A percentile compares a stretch with the other conserved stretches of the same genome.
Conservation (phyloP, 2,329 filamentous ascomycete species). For the Akanthomyces uredinophilus region DNA sequence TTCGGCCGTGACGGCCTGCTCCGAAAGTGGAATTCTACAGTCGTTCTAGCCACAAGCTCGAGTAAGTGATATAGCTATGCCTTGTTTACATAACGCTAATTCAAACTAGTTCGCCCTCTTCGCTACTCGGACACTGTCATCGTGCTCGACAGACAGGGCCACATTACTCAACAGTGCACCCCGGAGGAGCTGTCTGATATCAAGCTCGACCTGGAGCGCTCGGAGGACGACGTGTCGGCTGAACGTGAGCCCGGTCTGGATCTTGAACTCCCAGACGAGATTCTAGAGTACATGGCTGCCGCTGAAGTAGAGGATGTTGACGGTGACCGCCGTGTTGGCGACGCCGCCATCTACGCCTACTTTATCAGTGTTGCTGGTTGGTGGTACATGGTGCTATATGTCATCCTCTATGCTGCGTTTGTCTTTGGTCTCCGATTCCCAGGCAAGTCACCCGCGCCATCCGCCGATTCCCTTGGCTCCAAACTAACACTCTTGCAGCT, state of each 20-base stretch:
- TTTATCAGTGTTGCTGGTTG: constrained; percentile 19
- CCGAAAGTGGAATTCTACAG: constrained; percentile 19
- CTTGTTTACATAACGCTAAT: background rate
- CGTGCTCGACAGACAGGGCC: constrained; percentile 20
- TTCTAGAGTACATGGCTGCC: constrained; percentile 15
- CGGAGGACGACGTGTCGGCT: background rate
- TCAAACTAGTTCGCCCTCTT: constrained; percentile 18
- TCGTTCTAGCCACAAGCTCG: constrained; percentile 26
- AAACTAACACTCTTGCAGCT: constrained; percentile 15
- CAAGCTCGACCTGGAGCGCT: constrained; percentile 1
- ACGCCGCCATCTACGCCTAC: constrained; percentile 19
- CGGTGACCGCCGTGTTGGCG: constrained; percentile 16
- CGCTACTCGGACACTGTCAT: constrained; percentile 23
- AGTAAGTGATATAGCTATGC: constrained; percentile 11
- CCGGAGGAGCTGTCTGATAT: constrained; percentile 14
- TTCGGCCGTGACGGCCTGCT: constrained; percentile 31
- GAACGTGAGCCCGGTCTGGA: background rate
- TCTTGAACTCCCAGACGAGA: constrained; percentile 18
- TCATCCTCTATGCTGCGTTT: constrained; percentile 18
- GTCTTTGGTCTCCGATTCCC: constrained; percentile 21
- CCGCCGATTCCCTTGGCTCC: background rate
- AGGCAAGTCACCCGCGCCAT: constrained; percentile 13
- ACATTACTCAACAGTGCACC: constrained; percentile 20
- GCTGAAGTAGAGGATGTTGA: constrained; percentile 15
- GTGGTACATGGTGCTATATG: constrained; percentile 17